phyloP scores from a whole-genome alignment of 192 early-diverging fungal species.

The Backusella westeae region DNA sequence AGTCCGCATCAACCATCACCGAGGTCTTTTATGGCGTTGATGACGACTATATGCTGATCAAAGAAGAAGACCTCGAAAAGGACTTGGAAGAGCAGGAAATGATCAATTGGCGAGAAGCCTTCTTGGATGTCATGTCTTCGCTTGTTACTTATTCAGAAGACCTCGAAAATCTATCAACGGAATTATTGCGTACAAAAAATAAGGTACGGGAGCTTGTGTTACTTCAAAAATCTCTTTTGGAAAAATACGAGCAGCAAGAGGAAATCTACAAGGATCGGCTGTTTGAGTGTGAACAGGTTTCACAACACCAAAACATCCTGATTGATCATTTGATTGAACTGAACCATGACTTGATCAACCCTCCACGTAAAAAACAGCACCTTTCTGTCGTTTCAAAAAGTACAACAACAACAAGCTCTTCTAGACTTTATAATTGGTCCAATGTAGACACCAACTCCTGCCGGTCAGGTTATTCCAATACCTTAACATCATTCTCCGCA shows the following conservation, averaged over 20 bases:
- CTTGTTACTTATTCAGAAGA: slow-evolving; percentile 25
- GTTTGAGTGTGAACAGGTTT: slow-evolving; percentile 14
- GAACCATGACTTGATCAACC: background rate
- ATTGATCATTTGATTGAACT: slow-evolving; percentile 12
- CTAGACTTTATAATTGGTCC: background rate
- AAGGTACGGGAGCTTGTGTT: slow-evolving; percentile 17
- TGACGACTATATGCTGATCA: too few species aligned
- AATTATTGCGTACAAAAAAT: slow-evolving; percentile 11
- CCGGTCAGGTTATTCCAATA: background rate
- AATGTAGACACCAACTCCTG: background rate
- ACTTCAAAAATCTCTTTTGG: slow-evolving; percentile 14
- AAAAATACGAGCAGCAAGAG: slow-evolving; percentile 18
- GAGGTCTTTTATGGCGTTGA: background rate
- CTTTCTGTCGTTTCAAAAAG: background rate
- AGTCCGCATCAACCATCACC: background rate
- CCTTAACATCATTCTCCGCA: background rate
- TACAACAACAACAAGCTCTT: background rate
- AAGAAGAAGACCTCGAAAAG: background rate
- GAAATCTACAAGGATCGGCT: slow-evolving; percentile 17
- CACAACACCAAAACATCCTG: slow-evolving; percentile 13
- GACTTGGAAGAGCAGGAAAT: background rate
- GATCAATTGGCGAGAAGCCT: slow-evolving; percentile 11
- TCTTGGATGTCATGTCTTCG: slow-evolving; percentile 20
- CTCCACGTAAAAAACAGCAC: background rate
- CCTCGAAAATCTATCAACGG: slow-evolving; percentile 24